phyloP scores from a whole-genome alignment of 306 rosid genomes.

The Rosa multiflora region DNA sequence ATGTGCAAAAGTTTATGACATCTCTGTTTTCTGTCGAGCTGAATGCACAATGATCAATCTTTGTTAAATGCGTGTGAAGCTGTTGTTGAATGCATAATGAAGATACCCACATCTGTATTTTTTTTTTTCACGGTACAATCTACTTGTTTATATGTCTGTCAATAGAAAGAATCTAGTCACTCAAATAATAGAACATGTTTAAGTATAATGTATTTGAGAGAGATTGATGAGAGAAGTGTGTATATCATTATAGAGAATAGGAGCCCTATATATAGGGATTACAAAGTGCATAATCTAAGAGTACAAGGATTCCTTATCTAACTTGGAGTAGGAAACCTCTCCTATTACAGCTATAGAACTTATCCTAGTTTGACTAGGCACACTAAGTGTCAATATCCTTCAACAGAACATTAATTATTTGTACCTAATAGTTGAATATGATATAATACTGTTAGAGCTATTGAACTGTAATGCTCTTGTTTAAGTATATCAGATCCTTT shows the following conservation, averaged over 20 bases:
- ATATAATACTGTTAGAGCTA: not conserved
- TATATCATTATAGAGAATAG: no score
- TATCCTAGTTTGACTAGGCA: no score
- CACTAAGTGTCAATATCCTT: no score
- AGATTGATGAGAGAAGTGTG: no score
- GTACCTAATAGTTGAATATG: not conserved
- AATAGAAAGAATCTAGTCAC: not conserved
- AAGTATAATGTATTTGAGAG: no score
- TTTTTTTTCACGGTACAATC: not conserved
- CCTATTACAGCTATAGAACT: no score
- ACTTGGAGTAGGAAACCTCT: no score
- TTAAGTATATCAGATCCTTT: not conserved
- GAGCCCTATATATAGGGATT: no score
- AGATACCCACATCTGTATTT: not conserved
- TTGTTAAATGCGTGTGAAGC: not conserved
- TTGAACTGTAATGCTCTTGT: not conserved
- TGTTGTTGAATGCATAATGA: not conserved
- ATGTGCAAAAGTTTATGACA: no score
- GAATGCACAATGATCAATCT: not conserved
- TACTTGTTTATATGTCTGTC: not conserved
- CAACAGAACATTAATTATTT: no score
- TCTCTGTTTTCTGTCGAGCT: not conserved
- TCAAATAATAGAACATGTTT: not conserved
- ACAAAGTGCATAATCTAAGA: no score
- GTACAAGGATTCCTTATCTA: no score